Evolutionary conservation across 257 asterid species (phyloP), one percentile per base, ranked within the genome.

Genomic region (Handroanthus guayacan): DNA sequence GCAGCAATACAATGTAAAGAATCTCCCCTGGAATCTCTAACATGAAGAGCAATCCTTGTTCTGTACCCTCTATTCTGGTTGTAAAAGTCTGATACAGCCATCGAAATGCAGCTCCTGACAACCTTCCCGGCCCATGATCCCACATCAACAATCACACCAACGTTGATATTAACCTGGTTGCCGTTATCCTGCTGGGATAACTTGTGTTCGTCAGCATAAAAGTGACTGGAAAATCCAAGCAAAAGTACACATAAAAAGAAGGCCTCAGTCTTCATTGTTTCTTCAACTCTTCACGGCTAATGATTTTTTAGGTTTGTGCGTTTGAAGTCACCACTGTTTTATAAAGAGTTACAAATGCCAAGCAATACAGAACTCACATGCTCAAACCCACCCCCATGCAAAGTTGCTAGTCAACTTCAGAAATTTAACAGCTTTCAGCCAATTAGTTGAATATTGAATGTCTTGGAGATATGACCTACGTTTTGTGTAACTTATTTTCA

Each of bases 121-220:
- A 64, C 63, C 71, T 83, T 64, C 54, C 87, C 84, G 56, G 44
- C 69, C 84, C 76, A 58, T n/a, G 87, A 72, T 31, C 60, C 71
- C 69, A 39, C 10, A 17, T 80, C 79, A 57, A 80, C 72, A 64
- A 83, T 70, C 54, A 83, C 11, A 64, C 87, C 82, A 11, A 83
- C 47, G 48, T 67, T 44, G 50, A 75, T 50, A n/a, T 11, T 43
- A 16, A 18, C 41, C 20, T 43, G 31, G 17, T 44, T 60, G n/a
- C 57, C 67, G n/a, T 51, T 41, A 75, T 66, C 45, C 17, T n/a
- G 77, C 47, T 5, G 4, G 14, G 75, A 69, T 69, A 50, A 64
- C 43, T 17, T 14, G 4, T 12, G 62, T 34, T 48, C 41, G 1
- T 37, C 56, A 34, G 76, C 67, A 41, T 58, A 71, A 3, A 47